Base-by-base conservation (phyloP, 257 asterid genomes). In the Coffea eugenioides region DNA sequence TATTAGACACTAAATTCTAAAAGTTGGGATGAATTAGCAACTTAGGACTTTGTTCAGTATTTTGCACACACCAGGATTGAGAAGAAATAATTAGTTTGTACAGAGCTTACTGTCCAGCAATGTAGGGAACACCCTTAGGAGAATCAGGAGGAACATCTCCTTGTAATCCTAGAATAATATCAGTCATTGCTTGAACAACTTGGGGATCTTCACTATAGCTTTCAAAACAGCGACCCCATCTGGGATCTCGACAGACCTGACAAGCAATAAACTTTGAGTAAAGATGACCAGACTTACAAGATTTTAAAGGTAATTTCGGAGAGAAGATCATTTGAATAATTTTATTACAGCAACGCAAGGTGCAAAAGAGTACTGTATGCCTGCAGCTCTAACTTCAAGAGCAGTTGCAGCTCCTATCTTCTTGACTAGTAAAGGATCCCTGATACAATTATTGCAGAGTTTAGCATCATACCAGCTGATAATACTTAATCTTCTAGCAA, bases 171-270 rank as follows among this genome's bases (percentile, higher is more conserved):
- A 94, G 80, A 56, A 93, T 89, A 34, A 93, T 25, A 80, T 90
- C 91, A n/a, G 97, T 93, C 97, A 93, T 93, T 71, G 82, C 39
- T 72, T 82, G 82, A 79, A 93, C 97, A 39, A 93, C 62, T 36
- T 46, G 75, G 1, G 92, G 89, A 80, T 93, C 93, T 77, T 93
- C 97, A 59, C 97, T 88, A 34, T 88, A 93, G 85, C 97, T 93
- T 79, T 93, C 97, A 36, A 77, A 93, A 78, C 97, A 93, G 52
- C 97, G 86, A 15, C 97, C 97, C 97, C 97, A 93, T 79, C 97
- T 88, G 3, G 94, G 97, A 85, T 93, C 97, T 87, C 97, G 82
- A 39, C 97, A 93, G 0, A 93, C 97, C 97, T 92, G 78, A 14
- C 14, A 68, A 74, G 4, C 34, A 74, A 51, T 15, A 12, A 18